These are phyloP conservation scores for Ascochyta pisi DNA, from an alignment of 2,329 filamentous ascomycete species.

Conservation along the genomic window DNA sequence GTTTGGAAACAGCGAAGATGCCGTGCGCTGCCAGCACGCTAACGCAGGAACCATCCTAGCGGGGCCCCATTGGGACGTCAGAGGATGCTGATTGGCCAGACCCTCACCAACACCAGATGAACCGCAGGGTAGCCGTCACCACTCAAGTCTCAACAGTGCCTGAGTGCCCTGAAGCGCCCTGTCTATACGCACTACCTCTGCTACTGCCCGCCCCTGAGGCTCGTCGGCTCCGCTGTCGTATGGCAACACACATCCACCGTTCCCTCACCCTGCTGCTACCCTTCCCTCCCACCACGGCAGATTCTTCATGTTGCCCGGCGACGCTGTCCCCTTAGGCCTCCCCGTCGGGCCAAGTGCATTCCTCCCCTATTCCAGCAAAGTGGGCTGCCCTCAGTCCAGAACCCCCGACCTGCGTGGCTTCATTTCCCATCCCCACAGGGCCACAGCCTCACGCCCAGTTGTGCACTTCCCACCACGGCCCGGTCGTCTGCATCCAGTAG, in stretches of 20 bases:
- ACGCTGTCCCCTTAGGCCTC: constrained; percentile 8
- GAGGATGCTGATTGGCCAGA: constrained; percentile 28
- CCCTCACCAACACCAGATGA: constrained; percentile 21
- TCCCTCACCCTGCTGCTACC: constrained; percentile 8
- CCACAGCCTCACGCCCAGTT: constrained; percentile 39
- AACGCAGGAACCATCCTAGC: constrained; percentile 33
- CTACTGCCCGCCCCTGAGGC: constrained; percentile 27
- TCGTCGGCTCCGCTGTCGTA: constrained; percentile 3
- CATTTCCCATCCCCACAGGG: constrained; percentile 40
- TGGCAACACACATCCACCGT: constrained; percentile 1
- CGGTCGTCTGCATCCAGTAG: constrained; percentile 24
- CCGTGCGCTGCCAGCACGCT: constrained; percentile 11
- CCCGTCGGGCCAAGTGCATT: constrained; percentile 15
- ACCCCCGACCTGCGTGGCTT: constrained; percentile 29
- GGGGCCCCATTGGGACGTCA: background rate
- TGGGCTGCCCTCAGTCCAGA: constrained; percentile 26
- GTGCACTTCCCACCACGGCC: constrained; percentile 31
- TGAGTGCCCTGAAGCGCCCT: constrained; percentile 20
- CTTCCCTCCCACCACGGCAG: constrained; percentile 7
- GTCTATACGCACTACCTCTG: no score
- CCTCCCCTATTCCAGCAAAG: constrained; percentile 22
- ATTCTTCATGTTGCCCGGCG: constrained; percentile 18
- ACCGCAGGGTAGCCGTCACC: constrained; percentile 23
- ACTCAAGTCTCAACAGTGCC: constrained; percentile 9
- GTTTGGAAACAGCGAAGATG: constrained; percentile 26